A percentile compares a stretch with the other conserved stretches of the same genome.
Evolutionary conservation across 176 grass and related monocot species (phyloP).

Genomic region (Bonia amplexicaulis): DNA sequence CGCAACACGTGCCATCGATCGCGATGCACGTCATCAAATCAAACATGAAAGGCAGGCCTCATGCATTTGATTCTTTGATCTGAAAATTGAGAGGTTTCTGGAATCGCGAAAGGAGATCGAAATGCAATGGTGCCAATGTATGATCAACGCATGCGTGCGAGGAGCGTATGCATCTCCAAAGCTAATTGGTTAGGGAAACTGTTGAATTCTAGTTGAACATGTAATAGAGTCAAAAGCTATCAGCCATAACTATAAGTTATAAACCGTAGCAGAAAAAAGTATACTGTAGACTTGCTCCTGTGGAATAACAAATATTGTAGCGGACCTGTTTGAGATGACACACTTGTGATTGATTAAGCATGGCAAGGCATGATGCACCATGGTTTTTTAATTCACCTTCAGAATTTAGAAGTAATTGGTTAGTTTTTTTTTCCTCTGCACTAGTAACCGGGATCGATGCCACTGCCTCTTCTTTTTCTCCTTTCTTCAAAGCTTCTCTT

Average conservation of each 20-base stretch:
- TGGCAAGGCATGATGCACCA: constrained; percentile 20
- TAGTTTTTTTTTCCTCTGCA: neutral
- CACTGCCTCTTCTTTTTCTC: neutral
- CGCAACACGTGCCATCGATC: neutral
- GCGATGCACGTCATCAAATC: neutral
- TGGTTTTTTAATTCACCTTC: constrained; percentile 22
- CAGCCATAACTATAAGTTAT: too few relatives aligned
- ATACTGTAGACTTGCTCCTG: accelerated
- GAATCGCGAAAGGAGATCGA: neutral
- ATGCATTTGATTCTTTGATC: neutral
- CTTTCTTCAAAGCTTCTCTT: neutral
- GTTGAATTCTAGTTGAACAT: too few relatives aligned
- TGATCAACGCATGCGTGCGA: neutral
- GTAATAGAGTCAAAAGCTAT: too few relatives aligned
- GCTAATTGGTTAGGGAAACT: too few relatives aligned
- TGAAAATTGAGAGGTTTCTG: neutral
- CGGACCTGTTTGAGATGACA: neutral
- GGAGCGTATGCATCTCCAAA: neutral
- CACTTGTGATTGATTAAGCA: neutral
- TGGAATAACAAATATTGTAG: neutral
- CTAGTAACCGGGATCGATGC: constrained; percentile 21
- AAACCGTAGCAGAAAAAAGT: too few relatives aligned
- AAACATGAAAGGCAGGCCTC: neutral
- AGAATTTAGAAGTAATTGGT: neutral
- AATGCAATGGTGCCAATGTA: neutral